phyloP scores from a whole-genome alignment of 1,284 basidiomycete species.

The Neonothopanus nambi region DNA sequence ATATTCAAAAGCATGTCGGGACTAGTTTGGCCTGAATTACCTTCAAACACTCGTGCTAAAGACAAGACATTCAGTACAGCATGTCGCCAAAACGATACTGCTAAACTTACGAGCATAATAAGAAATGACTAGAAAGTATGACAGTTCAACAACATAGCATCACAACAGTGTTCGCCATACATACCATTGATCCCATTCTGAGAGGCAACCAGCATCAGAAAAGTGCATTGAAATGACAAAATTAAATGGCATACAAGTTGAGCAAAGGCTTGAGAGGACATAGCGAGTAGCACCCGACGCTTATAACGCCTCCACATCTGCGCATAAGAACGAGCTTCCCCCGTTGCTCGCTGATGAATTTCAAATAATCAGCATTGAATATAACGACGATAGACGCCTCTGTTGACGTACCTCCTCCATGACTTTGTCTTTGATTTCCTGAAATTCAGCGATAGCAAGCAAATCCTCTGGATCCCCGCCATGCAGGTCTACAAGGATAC shows the following conservation, averaged over 20 bases:
- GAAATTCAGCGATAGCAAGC: constrained; percentile 81
- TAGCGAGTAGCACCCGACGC: constrained; percentile 90
- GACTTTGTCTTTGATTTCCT: constrained; percentile 91
- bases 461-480: constrained; percentile 79
- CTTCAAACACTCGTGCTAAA: constrained; percentile 81
- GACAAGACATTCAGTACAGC: constrained; percentile 11
- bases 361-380: neutral
- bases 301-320: constrained; percentile 90
- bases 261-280: constrained; percentile 96
- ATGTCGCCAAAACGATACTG: constrained; percentile 8
- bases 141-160: constrained; percentile 9
- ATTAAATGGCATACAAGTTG: constrained; percentile 68
- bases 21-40: constrained; percentile 34
- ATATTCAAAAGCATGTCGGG: neutral
- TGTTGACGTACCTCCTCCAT: constrained; percentile 66
- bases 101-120: constrained; percentile 84
- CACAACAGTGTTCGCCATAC: constrained; percentile 16
- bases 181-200: constrained; percentile 90
- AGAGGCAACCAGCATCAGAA: constrained; percentile 16
- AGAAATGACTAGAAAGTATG: constrained; percentile 68
- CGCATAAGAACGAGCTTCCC: constrained; percentile 81
- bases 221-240: neutral
- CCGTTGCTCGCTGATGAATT: constrained; percentile 56
- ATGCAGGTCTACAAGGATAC: constrained; percentile 88
- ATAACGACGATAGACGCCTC: neutral